These are phyloP conservation scores for Camptophora hylomeconis DNA, from an alignment of 2,329 filamentous ascomycete species.

Conservation along the genomic window DNA sequence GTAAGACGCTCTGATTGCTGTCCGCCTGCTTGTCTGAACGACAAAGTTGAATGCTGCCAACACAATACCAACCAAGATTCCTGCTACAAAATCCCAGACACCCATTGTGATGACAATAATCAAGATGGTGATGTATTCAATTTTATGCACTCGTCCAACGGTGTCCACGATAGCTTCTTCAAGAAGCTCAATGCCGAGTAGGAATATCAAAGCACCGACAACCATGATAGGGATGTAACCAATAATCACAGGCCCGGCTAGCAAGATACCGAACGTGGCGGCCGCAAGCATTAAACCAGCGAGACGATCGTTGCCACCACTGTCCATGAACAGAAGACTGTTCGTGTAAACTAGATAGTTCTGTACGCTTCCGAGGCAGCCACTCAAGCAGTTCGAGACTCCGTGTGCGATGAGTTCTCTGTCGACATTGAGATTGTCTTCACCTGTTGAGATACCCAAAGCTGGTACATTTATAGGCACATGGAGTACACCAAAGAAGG, in stretches of 20 bases:
- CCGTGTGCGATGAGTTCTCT: slow-evolving; percentile 86
- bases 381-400: slow-evolving; percentile 82
- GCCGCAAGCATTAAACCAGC: slow-evolving; percentile 75
- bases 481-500: slow-evolving; percentile 93
- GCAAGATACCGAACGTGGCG: slow-evolving; percentile 68
- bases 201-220: slow-evolving; percentile 87
- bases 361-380: slow-evolving; percentile 72
- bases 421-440: slow-evolving; percentile 85
- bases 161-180: slow-evolving; percentile 80
- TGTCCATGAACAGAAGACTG: slow-evolving; percentile 89
- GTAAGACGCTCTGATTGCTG: slow-evolving; percentile 81
- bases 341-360: slow-evolving; percentile 98
- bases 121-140: slow-evolving; percentile 80
- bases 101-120: slow-evolving; percentile 93
- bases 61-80: slow-evolving; percentile 82
- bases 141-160: slow-evolving; percentile 69
- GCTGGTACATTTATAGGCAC: slow-evolving; percentile 97
- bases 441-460: slow-evolving; percentile 74
- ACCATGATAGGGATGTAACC: slow-evolving; percentile 95
- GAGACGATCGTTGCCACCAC: slow-evolving; percentile 73
- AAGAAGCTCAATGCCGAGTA: slow-evolving; percentile 84
- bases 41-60: slow-evolving; percentile 85
- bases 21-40: slow-evolving; percentile 78
- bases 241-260: slow-evolving; percentile 75
- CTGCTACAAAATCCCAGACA: slow-evolving; percentile 87